Conservation (phyloP, 1,139 yeast genomes). For the Pichia cactophila region DNA sequence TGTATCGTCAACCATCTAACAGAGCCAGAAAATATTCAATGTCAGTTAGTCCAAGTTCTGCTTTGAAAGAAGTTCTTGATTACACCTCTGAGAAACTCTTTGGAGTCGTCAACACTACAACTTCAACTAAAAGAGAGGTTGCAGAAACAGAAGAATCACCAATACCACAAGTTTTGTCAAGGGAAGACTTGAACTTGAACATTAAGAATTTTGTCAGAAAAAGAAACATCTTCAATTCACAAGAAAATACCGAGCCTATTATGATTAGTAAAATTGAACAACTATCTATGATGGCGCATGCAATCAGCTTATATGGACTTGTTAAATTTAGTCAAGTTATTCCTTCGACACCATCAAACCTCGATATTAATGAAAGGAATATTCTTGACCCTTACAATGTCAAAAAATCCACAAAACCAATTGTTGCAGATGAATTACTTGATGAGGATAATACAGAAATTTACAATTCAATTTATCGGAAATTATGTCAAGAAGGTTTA, state of each 20-base stretch:
- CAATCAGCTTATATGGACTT: conserved; percentile 82
- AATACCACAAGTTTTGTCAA: not conserved
- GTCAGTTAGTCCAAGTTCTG: conserved; percentile 73
- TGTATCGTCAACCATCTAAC: not conserved
- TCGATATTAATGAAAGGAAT: conserved; percentile 26
- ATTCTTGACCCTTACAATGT: not conserved
- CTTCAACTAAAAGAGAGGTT: not conserved
- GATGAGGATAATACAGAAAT: not conserved
- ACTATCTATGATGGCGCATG: conserved; percentile 84
- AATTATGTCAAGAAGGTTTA: conserved; percentile 73
- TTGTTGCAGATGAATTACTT: conserved; percentile 28
- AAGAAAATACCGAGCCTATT: not conserved
- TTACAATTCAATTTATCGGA: conserved; percentile 16
- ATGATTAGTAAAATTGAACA: conserved; percentile 55
- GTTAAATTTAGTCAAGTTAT: conserved; percentile 79
- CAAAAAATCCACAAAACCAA: not conserved
- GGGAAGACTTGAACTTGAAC: not conserved
- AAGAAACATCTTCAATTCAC: not conserved
- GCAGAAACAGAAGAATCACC: not conserved
- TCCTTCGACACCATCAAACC: conserved; percentile 63
- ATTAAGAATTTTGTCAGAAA: not conserved
- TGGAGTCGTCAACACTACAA: conserved; percentile 34
- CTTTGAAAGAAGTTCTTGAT: conserved; percentile 79
- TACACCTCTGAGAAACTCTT: conserved; percentile 83
- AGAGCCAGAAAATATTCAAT: conserved; percentile 8